A percentile compares a stretch with the other conserved stretches of the same genome.
Evolutionary conservation across 257 asterid species (phyloP).

Genomic region (Asclepias syriaca): DNA sequence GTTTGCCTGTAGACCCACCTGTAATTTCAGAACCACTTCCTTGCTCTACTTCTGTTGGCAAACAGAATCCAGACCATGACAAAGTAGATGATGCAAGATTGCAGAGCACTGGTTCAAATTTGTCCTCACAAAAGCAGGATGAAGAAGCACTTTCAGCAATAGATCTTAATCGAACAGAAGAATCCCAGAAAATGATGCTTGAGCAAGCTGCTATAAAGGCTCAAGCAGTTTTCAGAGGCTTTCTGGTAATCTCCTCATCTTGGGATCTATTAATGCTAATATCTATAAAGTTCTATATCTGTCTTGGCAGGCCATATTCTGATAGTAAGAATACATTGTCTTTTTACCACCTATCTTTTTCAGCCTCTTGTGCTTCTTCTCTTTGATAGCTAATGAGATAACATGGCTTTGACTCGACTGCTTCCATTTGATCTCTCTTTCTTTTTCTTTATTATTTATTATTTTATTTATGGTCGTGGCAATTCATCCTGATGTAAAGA

Average conservation of each 20-base stretch:
- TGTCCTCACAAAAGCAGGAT: conserved; percentile 27
- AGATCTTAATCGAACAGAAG: conserved; percentile 22
- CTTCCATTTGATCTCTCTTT: not conserved
- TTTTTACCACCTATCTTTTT: not conserved
- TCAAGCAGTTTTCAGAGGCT: conserved; percentile 49
- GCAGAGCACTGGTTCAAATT: conserved; percentile 20
- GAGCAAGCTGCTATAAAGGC: conserved; percentile 50
- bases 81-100: conserved; percentile 15
- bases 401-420: not conserved
- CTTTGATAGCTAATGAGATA: not conserved
- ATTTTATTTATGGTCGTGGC: not conserved
- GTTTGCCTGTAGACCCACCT: conserved; percentile 26
- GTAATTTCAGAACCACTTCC: conserved; percentile 30
- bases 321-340: not conserved
- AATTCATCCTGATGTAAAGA: not conserved
- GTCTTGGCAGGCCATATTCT: not conserved
- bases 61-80: conserved; percentile 21
- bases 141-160: conserved; percentile 18
- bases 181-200: conserved; percentile 29
- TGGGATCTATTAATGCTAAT: not conserved
- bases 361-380: not conserved
- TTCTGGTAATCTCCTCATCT: conserved; percentile 30
- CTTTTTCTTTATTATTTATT: too few species aligned
- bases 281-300: too few species aligned
- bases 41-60: conserved; percentile 14